A percentile compares a stretch with the other conserved stretches of the same genome.
These are phyloP conservation scores for Xylaria hypoxylon DNA, from an alignment of 2,329 filamentous ascomycete genomes.

Conservation along the genomic window DNA sequence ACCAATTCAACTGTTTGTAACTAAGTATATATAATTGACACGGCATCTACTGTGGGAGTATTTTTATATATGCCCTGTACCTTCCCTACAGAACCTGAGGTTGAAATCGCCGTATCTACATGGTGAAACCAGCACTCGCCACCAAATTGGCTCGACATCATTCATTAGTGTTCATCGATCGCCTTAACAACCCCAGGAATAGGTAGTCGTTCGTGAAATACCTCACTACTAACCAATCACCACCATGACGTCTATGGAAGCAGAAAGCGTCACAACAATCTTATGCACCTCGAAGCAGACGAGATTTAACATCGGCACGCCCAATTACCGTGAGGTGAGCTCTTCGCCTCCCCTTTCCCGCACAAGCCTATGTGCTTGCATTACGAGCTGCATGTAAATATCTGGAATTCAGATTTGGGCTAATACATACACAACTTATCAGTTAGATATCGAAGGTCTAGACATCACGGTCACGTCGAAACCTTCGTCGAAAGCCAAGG, in stretches of 20 bases:
- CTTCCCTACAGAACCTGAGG: no score
- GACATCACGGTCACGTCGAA: conserved; percentile 71
- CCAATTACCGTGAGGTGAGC: conserved; percentile 67
- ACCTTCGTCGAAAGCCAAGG: conserved; percentile 24
- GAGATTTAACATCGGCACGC: conserved; percentile 69
- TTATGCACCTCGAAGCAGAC: conserved; percentile 75
- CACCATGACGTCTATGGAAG: conserved; percentile 61
- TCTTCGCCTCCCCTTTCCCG: neutral
- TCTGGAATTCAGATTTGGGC: neutral
- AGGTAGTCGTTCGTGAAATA: neutral
- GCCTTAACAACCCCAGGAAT: neutral
- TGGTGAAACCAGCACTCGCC: neutral
- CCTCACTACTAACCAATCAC: neutral
- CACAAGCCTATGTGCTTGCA: neutral
- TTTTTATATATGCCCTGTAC: no score
- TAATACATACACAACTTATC: conserved; percentile 11
- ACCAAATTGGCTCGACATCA: neutral
- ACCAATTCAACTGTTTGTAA: neutral
- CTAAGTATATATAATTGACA: no score
- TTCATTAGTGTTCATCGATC: neutral
- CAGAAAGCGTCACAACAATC: conserved; percentile 65
- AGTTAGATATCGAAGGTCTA: conserved; percentile 80
- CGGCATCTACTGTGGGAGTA: no score
- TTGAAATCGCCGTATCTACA: neutral
- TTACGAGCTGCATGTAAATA: neutral